Conservation (phyloP, 2,329 filamentous ascomycete genomes). For the Salinomyces thailandicus region DNA sequence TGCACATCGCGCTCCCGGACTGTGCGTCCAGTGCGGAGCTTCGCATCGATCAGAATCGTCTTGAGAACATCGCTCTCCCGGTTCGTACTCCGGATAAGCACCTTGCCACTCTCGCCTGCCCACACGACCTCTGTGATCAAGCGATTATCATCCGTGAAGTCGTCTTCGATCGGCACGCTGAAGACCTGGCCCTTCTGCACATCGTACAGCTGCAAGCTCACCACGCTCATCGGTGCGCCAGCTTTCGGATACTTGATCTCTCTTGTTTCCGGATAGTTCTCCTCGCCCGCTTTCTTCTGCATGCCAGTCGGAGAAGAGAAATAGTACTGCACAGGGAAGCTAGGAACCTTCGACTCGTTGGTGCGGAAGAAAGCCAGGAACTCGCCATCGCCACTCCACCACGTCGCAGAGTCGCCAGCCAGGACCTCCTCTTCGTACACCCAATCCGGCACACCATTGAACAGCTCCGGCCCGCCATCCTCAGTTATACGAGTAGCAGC, state of each 20-base stretch:
- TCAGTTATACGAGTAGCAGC: conserved; percentile 63
- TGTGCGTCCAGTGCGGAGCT: conserved; percentile 60
- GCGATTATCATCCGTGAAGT: conserved; percentile 70
- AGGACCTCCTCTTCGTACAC: conserved; percentile 90
- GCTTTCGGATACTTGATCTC: conserved; percentile 97
- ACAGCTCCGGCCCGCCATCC: conserved; percentile 78
- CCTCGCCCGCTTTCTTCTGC: conserved; percentile 56
- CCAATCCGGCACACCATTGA: conserved; percentile 96
- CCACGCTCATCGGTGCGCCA: conserved; percentile 83
- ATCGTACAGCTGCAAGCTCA: conserved; percentile 83
- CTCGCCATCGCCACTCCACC: conserved; percentile 88
- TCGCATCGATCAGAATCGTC: conserved; percentile 74
- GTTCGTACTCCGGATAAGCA: conserved; percentile 85
- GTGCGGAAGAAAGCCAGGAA: conserved; percentile 87
- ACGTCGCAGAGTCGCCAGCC: conserved; percentile 67
- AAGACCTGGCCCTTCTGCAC: conserved; percentile 67
- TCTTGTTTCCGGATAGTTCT: conserved; percentile 80
- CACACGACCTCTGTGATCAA: conserved; percentile 90
- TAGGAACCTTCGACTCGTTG: conserved; percentile 83
- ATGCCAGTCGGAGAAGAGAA: conserved; percentile 73
- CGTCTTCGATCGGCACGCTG: conserved; percentile 62
- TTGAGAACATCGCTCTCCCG: conserved; percentile 86
- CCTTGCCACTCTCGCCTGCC: conserved; percentile 63
- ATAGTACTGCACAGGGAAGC: conserved; percentile 90
- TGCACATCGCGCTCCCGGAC: conserved; percentile 71